phyloP scores from a whole-genome alignment of 352 stramenopile species.

The Pythium periplocum region DNA sequence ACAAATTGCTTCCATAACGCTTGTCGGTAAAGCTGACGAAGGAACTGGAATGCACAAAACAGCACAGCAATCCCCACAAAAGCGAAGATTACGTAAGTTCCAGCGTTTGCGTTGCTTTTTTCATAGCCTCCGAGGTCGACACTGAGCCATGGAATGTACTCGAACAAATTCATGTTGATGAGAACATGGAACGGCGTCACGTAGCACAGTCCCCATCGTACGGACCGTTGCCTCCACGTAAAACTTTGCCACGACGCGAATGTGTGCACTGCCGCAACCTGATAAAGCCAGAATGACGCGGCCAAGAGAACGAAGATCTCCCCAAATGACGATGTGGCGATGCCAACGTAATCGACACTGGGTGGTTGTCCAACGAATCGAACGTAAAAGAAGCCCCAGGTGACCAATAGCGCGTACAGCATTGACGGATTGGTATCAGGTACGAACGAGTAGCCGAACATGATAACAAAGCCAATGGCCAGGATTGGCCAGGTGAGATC shows the following conservation, averaged over 20 bases:
- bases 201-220: conserved; percentile 62
- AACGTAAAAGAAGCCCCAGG: conserved; percentile 75
- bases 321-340: conserved; percentile 42
- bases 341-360: conserved; percentile 50
- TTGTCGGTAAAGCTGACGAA: conserved; percentile 41
- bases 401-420: conserved; percentile 50
- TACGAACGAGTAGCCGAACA: conserved; percentile 46
- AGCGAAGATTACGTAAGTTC: conserved; percentile 59
- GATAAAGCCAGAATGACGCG: conserved; percentile 35
- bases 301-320: conserved; percentile 67
- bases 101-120: conserved; percentile 27
- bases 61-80: conserved; percentile 26
- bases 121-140: conserved; percentile 65
- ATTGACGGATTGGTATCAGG: conserved; percentile 28
- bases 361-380: conserved; percentile 51
- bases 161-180: conserved; percentile 73
- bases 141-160: conserved; percentile 71
- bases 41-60: conserved; percentile 26
- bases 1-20: conserved; percentile 30
- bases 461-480: conserved; percentile 22
- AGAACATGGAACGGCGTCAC: conserved; percentile 63
- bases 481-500: conserved; percentile 78
- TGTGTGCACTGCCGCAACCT: conserved; percentile 32
- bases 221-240: conserved; percentile 22
- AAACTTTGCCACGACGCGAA: conserved; percentile 38